These are phyloP conservation scores for Pyricularia sp. DNA, from an alignment of 2,329 filamentous ascomycete genomes.

Conservation along the genomic window DNA sequence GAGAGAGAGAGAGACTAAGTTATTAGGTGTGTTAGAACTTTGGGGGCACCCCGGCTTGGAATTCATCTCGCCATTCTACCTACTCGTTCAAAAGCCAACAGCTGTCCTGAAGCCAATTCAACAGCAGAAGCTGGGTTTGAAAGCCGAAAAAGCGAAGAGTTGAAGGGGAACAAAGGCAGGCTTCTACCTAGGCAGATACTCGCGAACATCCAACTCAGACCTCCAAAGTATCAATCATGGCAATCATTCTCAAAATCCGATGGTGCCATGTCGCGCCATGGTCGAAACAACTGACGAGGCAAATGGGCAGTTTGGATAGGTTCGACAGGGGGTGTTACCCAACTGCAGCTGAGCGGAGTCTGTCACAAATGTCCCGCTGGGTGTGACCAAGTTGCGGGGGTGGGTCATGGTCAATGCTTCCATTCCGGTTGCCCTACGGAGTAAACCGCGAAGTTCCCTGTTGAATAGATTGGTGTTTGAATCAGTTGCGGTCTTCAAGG, in stretches of 20 bases:
- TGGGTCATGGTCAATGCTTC: background rate
- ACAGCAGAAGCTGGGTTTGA: background rate
- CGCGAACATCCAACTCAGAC: background rate
- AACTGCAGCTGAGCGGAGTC: background rate
- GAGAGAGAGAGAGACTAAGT: background rate
- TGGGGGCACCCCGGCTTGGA: background rate
- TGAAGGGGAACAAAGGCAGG: background rate
- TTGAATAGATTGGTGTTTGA: no score
- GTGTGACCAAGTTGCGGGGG: background rate
- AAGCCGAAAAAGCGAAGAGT: background rate
- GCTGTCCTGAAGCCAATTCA: background rate
- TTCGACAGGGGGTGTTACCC: background rate
- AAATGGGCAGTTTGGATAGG: background rate
- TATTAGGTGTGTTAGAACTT: no score
- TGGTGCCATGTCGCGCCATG: background rate
- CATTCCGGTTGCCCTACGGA: background rate
- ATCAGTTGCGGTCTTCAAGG: background rate
- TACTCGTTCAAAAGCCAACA: background rate
- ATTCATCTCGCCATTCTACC: background rate
- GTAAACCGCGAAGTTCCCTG: no score
- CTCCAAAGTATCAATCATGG: background rate
- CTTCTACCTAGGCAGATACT: background rate
- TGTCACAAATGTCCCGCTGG: background rate
- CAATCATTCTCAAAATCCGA: background rate
- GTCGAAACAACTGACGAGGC: background rate